Evolutionary conservation across 495 filamentous ascomycete species (phyloP).

Genomic region (Xanthoparmelia taractica): DNA sequence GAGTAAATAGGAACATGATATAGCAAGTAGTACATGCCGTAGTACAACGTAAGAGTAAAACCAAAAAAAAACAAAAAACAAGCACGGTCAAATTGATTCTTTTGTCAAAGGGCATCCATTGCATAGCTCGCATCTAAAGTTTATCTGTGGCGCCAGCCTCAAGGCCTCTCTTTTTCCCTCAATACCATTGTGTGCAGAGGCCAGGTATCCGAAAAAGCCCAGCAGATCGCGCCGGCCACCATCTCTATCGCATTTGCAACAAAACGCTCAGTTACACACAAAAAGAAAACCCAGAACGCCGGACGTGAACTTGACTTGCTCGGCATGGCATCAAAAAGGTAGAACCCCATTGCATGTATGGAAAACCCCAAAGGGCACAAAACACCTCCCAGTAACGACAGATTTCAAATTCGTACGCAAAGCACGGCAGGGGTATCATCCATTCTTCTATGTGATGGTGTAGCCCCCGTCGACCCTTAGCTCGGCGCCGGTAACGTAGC

Average conservation of each 20-base stretch:
- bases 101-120: background rate
- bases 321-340: too few relatives aligned
- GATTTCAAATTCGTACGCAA: background rate
- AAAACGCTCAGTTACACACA: background rate
- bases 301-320: background rate
- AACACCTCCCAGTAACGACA: too few relatives aligned
- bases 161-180: background rate
- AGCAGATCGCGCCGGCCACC: background rate
- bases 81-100: too few relatives aligned
- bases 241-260: background rate
- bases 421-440: background rate
- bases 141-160: background rate
- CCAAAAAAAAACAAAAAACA: too few relatives aligned
- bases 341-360: too few relatives aligned
- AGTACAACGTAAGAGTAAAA: too few relatives aligned
- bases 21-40: too few relatives aligned
- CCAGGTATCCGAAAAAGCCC: background rate
- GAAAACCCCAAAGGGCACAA: too few relatives aligned
- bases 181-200: background rate
- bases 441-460: slow-evolving; percentile 56
- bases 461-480: slow-evolving; percentile 88
- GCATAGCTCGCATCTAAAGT: slow-evolving; percentile 3
- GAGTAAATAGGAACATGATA: too few relatives aligned
- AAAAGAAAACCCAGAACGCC: background rate
- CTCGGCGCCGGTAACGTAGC: slow-evolving; percentile 85